Evolutionary conservation across 345 rosid species (phyloP), one percentile per base, ranked within the genome.

Genomic region (Linum trigynum): DNA sequence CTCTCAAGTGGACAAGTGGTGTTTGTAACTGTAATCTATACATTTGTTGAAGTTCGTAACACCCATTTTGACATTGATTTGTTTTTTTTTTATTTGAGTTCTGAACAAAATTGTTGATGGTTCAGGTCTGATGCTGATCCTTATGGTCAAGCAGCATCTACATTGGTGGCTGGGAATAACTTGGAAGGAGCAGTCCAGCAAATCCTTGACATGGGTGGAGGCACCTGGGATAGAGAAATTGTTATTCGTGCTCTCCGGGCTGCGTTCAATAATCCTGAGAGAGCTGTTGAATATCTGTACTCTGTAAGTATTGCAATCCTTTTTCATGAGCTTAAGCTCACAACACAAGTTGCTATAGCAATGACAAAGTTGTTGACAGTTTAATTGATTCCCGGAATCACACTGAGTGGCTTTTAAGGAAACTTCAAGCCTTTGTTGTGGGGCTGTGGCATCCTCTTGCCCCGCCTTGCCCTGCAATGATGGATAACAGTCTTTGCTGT

Each of bases 201-300:
- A 48, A 69, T 74, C 61, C 65, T 74, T 41, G 70, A 74, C 48
- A 73, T 73, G 73, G 77, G 77, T 60, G 77, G 77, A 65, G 77
- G 77, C 36, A 61, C 58, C 45, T 74, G 77, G 77, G 61, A 69
- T 45, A 58, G 64, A 50, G 69, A 74, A 39, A 65, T 72, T 42
- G 70, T 74, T 55, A 51, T 56, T 5, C 73, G 67, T 59, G 77
- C 77, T 17, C 63, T 74, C 39, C 72, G 77, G 37, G 77, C 77
- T 69, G 77, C 77, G 39, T 74, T 15, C 51, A 74, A 74, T 48
- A 74, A 74, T 68, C 77, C 77, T 14, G 77, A 68, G 48, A 65
- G 77, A 66, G 77, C 77, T 55, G 77, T 74, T 64, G 77, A 74
- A 15, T 74, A 74, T 69, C 48, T 74, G 39, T 74, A 74, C 39